Evolutionary conservation across 352 stramenopile genomes (phyloP).

Genomic region (Phytophthora sojae): DNA sequence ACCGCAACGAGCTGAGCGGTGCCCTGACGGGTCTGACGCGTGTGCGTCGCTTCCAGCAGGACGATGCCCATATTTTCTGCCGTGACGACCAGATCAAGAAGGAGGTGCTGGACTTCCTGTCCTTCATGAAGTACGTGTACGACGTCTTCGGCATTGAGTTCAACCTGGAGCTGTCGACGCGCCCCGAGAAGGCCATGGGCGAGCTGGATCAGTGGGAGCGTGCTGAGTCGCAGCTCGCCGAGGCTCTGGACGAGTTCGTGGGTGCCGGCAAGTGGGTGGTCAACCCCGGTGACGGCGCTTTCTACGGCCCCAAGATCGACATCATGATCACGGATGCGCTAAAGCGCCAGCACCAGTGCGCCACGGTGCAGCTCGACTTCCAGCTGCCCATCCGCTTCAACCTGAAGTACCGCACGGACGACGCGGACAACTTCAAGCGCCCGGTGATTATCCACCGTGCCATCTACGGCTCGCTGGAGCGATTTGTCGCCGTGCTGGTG

Average conservation of each 20-base stretch:
- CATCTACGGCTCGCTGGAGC: constrained; percentile 98
- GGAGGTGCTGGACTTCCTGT: constrained; percentile 91
- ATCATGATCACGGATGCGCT: constrained; percentile 98
- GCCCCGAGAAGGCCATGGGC: constrained; percentile 97
- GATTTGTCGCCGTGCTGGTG: constrained; percentile 98
- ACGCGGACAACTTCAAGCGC: constrained; percentile 89
- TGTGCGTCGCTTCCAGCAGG: constrained; percentile 97
- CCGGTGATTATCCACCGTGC: constrained; percentile 97
- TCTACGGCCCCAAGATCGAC: constrained; percentile 99
- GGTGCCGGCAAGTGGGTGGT: constrained; percentile 96
- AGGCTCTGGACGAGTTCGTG: constrained; percentile 95
- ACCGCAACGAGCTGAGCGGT: constrained; percentile 97
- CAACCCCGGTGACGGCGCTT: constrained; percentile 98
- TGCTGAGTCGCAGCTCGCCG: constrained; percentile 75
- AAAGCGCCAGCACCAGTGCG: constrained; percentile 98
- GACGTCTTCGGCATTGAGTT: constrained; percentile 98
- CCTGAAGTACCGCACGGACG: constrained; percentile 91
- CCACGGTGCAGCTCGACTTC: constrained; percentile 99
- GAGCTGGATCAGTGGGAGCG: constrained; percentile 94
- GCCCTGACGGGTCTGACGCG: constrained; percentile 97
- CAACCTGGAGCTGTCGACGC: constrained; percentile 97
- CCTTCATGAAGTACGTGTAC: constrained; percentile 99
- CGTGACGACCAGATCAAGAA: constrained; percentile 94
- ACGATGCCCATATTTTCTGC: constrained; percentile 99
- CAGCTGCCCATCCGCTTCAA: constrained; percentile 99